Percentiles rank a stretch among this genome's conserved stretches.
Evolutionary conservation across 805 yeast genomes (phyloP).

Genomic region (Komagataella kurtzmanii): DNA sequence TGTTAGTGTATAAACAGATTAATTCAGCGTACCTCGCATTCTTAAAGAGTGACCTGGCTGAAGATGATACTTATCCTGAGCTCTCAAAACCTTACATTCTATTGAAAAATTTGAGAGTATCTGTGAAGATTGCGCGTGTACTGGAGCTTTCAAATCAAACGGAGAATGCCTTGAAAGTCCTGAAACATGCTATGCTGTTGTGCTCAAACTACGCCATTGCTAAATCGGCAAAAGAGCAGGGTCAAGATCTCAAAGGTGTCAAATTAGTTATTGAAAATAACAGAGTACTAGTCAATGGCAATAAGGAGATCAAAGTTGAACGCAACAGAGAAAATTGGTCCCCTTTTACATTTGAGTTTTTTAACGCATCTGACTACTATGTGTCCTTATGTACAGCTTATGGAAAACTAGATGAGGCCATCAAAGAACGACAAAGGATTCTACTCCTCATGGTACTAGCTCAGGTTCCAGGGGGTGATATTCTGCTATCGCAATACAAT

Average conservation of each 20-base stretch:
- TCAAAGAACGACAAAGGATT: conserved; percentile 46
- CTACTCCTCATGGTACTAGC: conserved; percentile 67
- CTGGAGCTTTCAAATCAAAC: conserved; percentile 37
- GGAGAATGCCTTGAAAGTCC: background rate
- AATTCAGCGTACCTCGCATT: conserved; percentile 44
- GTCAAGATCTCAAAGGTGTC: background rate
- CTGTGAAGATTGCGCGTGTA: conserved; percentile 27
- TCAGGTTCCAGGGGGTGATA: conserved; percentile 50
- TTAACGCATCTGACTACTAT: conserved; percentile 63
- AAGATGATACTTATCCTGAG: conserved; percentile 22
- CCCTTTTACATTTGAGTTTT: conserved; percentile 65
- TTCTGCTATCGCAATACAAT: conserved; percentile 53
- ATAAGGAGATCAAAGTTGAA: conserved; percentile 1
- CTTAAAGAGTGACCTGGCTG: conserved; percentile 14
- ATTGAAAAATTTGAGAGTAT: conserved; percentile 57
- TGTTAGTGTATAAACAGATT: conserved; percentile 34
- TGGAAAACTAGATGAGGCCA: conserved; percentile 54
- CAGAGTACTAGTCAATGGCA: background rate
- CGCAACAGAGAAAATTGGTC: conserved; percentile 37
- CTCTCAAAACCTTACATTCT: conserved; percentile 41
- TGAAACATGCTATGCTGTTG: background rate
- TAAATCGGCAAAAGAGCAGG: background rate
- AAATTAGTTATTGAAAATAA: background rate
- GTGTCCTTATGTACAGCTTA: conserved; percentile 52
- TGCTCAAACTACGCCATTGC: background rate